Base-by-base conservation (phyloP, 495 filamentous ascomycete genomes). In the Tirmania nivea region DNA sequence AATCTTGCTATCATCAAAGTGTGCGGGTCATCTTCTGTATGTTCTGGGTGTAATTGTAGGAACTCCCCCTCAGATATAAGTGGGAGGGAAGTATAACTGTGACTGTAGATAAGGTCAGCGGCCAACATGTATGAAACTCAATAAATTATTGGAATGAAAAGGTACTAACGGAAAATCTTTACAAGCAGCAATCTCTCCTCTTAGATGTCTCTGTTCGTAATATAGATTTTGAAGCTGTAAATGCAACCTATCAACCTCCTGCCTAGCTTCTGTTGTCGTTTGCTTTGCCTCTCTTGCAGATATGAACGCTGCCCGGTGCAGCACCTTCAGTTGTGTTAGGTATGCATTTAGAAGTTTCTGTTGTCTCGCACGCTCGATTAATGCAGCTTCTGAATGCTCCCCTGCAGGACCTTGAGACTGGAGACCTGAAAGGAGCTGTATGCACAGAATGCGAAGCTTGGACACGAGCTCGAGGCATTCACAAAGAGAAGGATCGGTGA, bases 161-260 rank as follows among this genome's bases (percentile, higher is more conserved):
- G n/a, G 10, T 39, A 45, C 84, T 56, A 72, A 94, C 89, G 94
- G 83, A 56, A 93, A 96, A 37, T 78, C 79, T 63, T 90, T 84
- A 68, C 92, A 95, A 34, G 84, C 87, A 3, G 75, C 70, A 57
- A 97, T 96, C 68, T 97, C 92, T 20, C 85, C 84, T 48, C 79
- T 76, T 55, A 97, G 70, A 68, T 94, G 84, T 55, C 84, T 74
- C 66, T 94, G 86, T 66, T 97, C 90, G 66, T 97, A 97, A 67
- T 92, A 89, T 21, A 97, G 72, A 65, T 97, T 97, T 66, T 96
- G 88, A 31, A 96, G 72, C 63, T 92, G 81, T 17, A 97, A 75
- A 69, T 95, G 88, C 55, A 96, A 72, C 52, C 78, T 76, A 63
- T 97, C 90, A 52, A 95, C 84, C 67, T 94, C 87, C 64, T 86